These are phyloP conservation scores for Plasmodium adleri DNA, from an alignment of 169 alveolate species.

Conservation along the genomic window DNA sequence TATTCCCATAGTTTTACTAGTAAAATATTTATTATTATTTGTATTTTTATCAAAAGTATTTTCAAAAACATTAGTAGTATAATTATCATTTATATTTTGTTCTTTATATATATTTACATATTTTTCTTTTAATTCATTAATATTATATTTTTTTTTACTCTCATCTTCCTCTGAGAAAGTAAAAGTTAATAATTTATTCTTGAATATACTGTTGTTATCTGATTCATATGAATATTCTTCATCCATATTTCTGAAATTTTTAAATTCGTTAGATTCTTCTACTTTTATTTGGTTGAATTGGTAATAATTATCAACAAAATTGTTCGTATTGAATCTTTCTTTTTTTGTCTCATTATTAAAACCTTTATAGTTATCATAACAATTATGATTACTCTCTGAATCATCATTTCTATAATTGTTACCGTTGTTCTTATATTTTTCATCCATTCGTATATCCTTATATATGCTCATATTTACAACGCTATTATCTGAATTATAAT, in stretches of 20 bases:
- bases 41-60: slow-evolving; percentile 28
- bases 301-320: slow-evolving; percentile 14
- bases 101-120: slow-evolving; percentile 25
- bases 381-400: background rate
- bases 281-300: slow-evolving; percentile 15
- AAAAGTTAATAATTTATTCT: slow-evolving; percentile 2
- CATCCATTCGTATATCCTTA: slow-evolving; percentile 45
- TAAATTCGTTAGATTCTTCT: slow-evolving; percentile 18
- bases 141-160: slow-evolving; percentile 15
- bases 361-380: background rate
- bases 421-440: slow-evolving; percentile 4
- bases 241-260: slow-evolving; percentile 17
- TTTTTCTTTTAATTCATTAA: slow-evolving; percentile 41
- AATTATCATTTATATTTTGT: slow-evolving; percentile 14
- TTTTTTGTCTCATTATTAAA: background rate
- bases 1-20: slow-evolving; percentile 2
- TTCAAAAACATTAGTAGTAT: slow-evolving; percentile 15
- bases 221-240: background rate
- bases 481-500: slow-evolving; percentile 3
- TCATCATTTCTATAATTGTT: background rate
- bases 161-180: slow-evolving; percentile 24
- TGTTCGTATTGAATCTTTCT: slow-evolving; percentile 29
- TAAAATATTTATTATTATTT: slow-evolving; percentile 12
- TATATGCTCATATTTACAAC: slow-evolving; percentile 29
- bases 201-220: slow-evolving; percentile 5